Evolutionary conservation across 345 rosid species (phyloP).

Genomic region (Salix koriyanagi): DNA sequence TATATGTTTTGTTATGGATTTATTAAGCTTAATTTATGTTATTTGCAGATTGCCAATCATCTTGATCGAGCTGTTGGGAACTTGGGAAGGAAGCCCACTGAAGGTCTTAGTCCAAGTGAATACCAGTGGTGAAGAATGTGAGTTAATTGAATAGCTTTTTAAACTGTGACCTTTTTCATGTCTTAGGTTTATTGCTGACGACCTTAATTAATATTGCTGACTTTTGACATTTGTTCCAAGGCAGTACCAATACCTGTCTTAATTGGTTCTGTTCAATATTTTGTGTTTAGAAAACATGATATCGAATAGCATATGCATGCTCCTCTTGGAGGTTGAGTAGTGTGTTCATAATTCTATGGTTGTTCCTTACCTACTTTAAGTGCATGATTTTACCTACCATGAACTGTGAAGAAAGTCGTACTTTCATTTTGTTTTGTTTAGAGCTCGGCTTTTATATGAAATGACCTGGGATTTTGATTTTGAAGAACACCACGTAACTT

Average conservation of each 20-base stretch:
- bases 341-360: neutral
- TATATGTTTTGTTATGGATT: neutral
- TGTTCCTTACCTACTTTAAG: neutral
- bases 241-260: neutral
- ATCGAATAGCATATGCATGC: neutral
- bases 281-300: neutral
- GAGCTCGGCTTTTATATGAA: neutral
- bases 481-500: neutral
- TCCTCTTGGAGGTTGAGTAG: neutral
- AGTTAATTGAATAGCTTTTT: slow-evolving; percentile 23
- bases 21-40: neutral
- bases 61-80: slow-evolving; percentile 64
- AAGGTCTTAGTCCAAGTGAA: slow-evolving; percentile 88
- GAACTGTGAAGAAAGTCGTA: too few species aligned
- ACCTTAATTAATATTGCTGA: neutral
- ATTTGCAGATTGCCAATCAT: slow-evolving; percentile 74
- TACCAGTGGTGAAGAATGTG: slow-evolving; percentile 97
- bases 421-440: neutral
- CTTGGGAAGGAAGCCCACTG: slow-evolving; percentile 72
- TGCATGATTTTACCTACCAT: neutral
- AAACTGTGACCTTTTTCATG: neutral
- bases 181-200: neutral
- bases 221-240: too few species aligned
- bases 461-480: neutral
- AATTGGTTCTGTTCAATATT: neutral